A percentile compares a stretch with the other conserved stretches of the same genome.
These are phyloP conservation scores for Hypoxylon sp. DNA, from an alignment of 2,329 filamentous ascomycete genomes.

Conservation along the genomic window DNA sequence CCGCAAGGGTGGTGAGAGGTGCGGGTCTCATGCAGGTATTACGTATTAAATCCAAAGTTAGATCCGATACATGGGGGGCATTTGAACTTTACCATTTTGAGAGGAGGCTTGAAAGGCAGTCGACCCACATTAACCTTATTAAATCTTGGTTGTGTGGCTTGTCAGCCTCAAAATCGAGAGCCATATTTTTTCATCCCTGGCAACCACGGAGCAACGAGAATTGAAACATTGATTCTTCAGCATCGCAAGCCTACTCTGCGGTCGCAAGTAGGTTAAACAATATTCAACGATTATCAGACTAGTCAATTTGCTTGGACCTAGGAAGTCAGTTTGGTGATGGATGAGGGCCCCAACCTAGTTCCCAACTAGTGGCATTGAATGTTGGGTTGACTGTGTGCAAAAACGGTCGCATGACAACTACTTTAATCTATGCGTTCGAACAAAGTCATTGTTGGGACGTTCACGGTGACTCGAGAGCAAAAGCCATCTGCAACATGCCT, in stretches of 20 bases:
- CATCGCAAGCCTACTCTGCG: constrained; percentile 5
- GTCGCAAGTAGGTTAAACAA: constrained; percentile 8
- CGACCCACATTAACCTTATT: constrained; percentile 12
- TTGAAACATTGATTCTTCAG: constrained; percentile 7
- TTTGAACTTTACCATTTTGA: constrained; percentile 7
- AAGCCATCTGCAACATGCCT: not conserved
- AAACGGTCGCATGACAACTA: constrained; percentile 15
- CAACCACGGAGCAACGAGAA: constrained; percentile 45
- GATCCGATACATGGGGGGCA: constrained; percentile 5
- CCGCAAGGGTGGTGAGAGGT: not conserved
- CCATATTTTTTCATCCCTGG: constrained; percentile 35
- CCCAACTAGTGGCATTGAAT: not conserved
- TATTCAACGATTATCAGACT: constrained; percentile 6
- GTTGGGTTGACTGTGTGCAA: constrained; percentile 10
- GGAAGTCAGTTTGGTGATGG: not conserved
- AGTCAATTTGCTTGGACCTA: constrained; percentile 9
- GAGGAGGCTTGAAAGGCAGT: constrained; percentile 30
- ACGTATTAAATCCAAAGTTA: constrained; percentile 27
- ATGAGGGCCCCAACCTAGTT: constrained; percentile 22
- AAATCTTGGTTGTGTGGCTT: constrained; percentile 29
- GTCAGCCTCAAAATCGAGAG: constrained; percentile 29
- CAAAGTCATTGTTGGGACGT: constrained; percentile 14
- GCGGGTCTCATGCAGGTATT: constrained; percentile 20
- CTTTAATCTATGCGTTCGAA: constrained; percentile 11
- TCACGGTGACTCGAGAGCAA: constrained; percentile 6